Percentiles rank a stretch among this genome's conserved stretches.
These are phyloP conservation scores for Coemansia sp. DNA, from an alignment of 192 early-diverging fungal species.

Conservation along the genomic window DNA sequence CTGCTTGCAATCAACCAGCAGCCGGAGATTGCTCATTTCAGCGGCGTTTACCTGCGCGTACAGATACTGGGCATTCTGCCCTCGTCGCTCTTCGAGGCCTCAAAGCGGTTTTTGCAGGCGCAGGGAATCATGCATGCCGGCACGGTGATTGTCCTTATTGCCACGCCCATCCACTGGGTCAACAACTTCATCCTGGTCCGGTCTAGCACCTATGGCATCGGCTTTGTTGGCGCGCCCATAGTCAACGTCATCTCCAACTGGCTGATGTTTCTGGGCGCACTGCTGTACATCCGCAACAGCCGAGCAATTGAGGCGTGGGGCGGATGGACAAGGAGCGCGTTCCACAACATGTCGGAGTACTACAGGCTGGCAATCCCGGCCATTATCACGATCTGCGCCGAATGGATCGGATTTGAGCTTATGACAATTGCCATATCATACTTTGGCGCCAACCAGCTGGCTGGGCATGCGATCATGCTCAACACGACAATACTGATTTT, in stretches of 20 bases:
- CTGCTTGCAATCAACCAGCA: conserved; percentile 69
- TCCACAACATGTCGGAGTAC: conserved; percentile 58
- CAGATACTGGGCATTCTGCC: conserved; percentile 69
- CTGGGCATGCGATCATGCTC: conserved; percentile 68
- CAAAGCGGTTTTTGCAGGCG: conserved; percentile 73
- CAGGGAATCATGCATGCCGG: conserved; percentile 78
- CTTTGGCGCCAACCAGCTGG: conserved; percentile 67
- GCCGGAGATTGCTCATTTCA: conserved; percentile 55
- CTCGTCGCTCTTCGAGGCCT: conserved; percentile 68
- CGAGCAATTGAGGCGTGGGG: conserved; percentile 72
- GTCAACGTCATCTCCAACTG: conserved; percentile 66
- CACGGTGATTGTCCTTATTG: conserved; percentile 63
- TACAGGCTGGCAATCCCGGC: conserved; percentile 69
- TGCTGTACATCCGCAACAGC: conserved; percentile 58
- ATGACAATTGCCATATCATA: conserved; percentile 65
- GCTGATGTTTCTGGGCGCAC: conserved; percentile 57
- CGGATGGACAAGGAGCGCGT: conserved; percentile 65
- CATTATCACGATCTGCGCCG: conserved; percentile 69
- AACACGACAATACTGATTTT: conserved; percentile 64
- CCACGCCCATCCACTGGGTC: conserved; percentile 63
- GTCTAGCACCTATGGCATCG: conserved; percentile 56
- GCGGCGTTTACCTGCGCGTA: conserved; percentile 59
- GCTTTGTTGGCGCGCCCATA: conserved; percentile 74
- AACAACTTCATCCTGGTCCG: conserved; percentile 77
- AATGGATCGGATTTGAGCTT: conserved; percentile 77